phyloP scores from a whole-genome alignment of 805 yeast genomes.

The Cyberlindnera maritima region DNA sequence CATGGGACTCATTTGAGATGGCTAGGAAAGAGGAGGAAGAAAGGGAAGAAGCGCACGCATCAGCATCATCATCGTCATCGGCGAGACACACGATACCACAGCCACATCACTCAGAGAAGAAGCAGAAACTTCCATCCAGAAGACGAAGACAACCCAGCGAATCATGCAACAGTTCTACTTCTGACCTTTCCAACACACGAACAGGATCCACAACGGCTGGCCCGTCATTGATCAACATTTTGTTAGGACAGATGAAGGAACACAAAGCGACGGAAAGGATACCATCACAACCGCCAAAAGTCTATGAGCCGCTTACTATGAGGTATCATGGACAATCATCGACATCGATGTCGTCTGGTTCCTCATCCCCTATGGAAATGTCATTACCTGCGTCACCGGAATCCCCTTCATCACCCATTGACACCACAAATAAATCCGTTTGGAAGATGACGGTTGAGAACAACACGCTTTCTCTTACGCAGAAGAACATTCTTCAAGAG shows the following conservation, averaged over 20 bases:
- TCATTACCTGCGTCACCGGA: slow-evolving; percentile 16
- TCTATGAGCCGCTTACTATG: background rate
- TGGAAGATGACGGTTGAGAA: slow-evolving; percentile 11
- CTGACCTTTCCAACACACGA: background rate
- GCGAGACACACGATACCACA: background rate
- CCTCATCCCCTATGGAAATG: slow-evolving; percentile 10
- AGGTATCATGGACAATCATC: background rate
- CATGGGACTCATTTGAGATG: slow-evolving; percentile 26
- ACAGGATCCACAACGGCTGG: background rate
- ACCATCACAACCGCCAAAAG: background rate
- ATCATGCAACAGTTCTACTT: background rate
- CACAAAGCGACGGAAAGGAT: slow-evolving; percentile 3
- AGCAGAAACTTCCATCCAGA: slow-evolving; percentile 24
- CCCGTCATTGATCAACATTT: slow-evolving; percentile 18
- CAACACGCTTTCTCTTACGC: slow-evolving; percentile 31
- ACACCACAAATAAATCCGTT: slow-evolving; percentile 8
- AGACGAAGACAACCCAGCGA: background rate
- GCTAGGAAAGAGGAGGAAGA: slow-evolving; percentile 14
- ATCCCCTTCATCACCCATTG: slow-evolving; percentile 9
- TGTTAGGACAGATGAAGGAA: slow-evolving; percentile 22
- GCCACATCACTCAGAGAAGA: slow-evolving; percentile 4
- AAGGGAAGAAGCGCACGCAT: background rate
- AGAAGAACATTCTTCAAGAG: slow-evolving; percentile 56
- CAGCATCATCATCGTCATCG: background rate
- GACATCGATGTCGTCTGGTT: slow-evolving; percentile 1